Base-by-base conservation (phyloP, 768 basidiomycete species). In the Amanita inopinata region DNA sequence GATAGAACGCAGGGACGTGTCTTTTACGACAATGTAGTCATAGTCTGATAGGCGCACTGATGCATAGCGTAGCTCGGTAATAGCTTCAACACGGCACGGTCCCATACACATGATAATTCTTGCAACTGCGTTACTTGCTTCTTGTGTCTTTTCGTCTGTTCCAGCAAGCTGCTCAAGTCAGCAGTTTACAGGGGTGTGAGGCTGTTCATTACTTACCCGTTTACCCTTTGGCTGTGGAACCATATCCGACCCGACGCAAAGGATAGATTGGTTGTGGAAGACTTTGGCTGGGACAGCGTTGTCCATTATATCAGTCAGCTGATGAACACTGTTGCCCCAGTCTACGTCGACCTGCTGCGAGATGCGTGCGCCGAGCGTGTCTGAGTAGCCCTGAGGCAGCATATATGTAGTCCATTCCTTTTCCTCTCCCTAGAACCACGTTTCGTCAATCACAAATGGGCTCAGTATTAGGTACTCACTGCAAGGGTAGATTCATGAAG, bases 91-190 rank as follows among this genome's bases (percentile, higher is more conserved):
- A 9, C 61, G 65, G 5, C 62, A 60, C 0, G 90, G 86, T 0
- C 89, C 88, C 78, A 92, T 86, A 22, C 76, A 74, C 32, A 87
- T 58, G 25, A 89, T 71, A 47, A 92, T 83, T 38, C 74, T 76
- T 17, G 71, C 75, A 49, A 77, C 73, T 34, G 61, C 58, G 50
- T 66, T 69, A 45, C 63, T 66, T 6, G 64, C 64, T 46, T 65
- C 65, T 53, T 60, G 59, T 11, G 55, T 43, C 45, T 63, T 64
- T 45, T 64, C 56, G 8, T 64, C 62, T 15, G 41, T 37, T 19
- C 50, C 46, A 22, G 52, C 43, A 39, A 53, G 53, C 61, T 61
- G 33, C 23, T 36, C 20, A 27, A 36, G 43, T 36, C 28, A 5
- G 41, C 33, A 51, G 25, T 24, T 14, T 31, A 46, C n/a, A n/a